Evolutionary conservation across 2,329 filamentous ascomycete species (phyloP).

Genomic region (Colletotrichum eleusines): DNA sequence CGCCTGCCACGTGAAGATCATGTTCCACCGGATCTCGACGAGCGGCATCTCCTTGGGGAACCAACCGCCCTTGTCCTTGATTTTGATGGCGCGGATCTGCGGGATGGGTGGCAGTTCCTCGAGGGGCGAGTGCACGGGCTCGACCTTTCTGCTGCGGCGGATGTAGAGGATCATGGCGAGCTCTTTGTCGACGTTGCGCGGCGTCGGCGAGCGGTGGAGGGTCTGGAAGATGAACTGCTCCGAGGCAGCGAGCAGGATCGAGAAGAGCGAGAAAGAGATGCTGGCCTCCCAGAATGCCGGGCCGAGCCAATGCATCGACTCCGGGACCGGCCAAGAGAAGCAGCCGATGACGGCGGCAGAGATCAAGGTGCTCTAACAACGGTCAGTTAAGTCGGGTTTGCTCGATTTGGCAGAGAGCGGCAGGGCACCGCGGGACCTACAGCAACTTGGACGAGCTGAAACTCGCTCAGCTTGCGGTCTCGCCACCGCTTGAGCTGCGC

Average conservation of each 20-base stretch:
- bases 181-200: constrained; percentile 35
- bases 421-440: constrained; percentile 27
- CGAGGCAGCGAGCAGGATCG: constrained; percentile 47
- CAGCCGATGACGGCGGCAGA: constrained; percentile 47
- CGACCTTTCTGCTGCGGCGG: constrained; percentile 28
- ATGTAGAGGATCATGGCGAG: constrained; percentile 43
- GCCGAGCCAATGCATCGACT: constrained; percentile 45
- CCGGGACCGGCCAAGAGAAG: constrained; percentile 46
- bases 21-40: constrained; percentile 47
- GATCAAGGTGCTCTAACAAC: constrained; percentile 44
- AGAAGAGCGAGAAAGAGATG: constrained; percentile 46
- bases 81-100: constrained; percentile 36
- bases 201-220: constrained; percentile 40
- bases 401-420: neutral
- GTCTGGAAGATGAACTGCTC: constrained; percentile 47
- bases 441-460: constrained; percentile 45
- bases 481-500: constrained; percentile 43
- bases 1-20: constrained; percentile 49
- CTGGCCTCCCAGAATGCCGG: constrained; percentile 45
- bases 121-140: constrained; percentile 30
- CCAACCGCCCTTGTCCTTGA: constrained; percentile 35
- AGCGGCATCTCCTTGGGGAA: constrained; percentile 38
- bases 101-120: constrained; percentile 39
- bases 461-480: constrained; percentile 44
- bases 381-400: neutral